These are phyloP conservation scores for Cercospora sp. DNA, from an alignment of 2,329 filamentous ascomycete genomes.

Conservation along the genomic window DNA sequence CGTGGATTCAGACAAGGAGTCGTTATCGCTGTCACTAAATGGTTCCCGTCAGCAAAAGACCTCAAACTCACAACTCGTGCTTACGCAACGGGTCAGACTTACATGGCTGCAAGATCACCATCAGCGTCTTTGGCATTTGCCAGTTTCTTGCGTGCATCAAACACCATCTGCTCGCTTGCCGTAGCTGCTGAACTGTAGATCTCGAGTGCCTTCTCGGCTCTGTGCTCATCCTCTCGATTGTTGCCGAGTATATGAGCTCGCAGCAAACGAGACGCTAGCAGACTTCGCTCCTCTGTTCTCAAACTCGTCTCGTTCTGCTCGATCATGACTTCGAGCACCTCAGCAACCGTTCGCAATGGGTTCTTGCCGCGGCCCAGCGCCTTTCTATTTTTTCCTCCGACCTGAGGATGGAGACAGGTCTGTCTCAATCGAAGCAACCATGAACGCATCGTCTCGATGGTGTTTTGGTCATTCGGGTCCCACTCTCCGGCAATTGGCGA, in stretches of 20 bases:
- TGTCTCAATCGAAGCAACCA: slow-evolving; percentile 79
- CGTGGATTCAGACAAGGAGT: slow-evolving; percentile 30
- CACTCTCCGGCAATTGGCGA: slow-evolving; percentile 62
- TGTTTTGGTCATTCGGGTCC: slow-evolving; percentile 59
- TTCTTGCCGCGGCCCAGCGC: slow-evolving; percentile 60
- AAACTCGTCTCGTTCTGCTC: slow-evolving; percentile 73
- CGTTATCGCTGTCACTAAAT: slow-evolving; percentile 35
- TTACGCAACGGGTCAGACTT: neutral
- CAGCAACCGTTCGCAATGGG: slow-evolving; percentile 75
- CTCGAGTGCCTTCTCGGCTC: slow-evolving; percentile 64
- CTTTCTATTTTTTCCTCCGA: slow-evolving; percentile 66
- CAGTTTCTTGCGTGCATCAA: slow-evolving; percentile 65
- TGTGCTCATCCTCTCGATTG: slow-evolving; percentile 55
- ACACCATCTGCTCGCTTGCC: slow-evolving; percentile 53
- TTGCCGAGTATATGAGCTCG: slow-evolving; percentile 80
- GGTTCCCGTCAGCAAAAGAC: neutral
- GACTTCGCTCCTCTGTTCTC: slow-evolving; percentile 66
- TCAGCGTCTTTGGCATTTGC: slow-evolving; percentile 46
- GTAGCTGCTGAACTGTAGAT: slow-evolving; percentile 62
- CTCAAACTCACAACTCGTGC: neutral
- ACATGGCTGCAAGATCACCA: slow-evolving; percentile 7
- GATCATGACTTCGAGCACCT: slow-evolving; percentile 89
- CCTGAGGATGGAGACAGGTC: slow-evolving; percentile 81
- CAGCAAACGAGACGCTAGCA: slow-evolving; percentile 65
- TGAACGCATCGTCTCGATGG: slow-evolving; percentile 70